phyloP scores from a whole-genome alignment of 2,329 filamentous ascomycete genomes.

The Fusarium sp. region DNA sequence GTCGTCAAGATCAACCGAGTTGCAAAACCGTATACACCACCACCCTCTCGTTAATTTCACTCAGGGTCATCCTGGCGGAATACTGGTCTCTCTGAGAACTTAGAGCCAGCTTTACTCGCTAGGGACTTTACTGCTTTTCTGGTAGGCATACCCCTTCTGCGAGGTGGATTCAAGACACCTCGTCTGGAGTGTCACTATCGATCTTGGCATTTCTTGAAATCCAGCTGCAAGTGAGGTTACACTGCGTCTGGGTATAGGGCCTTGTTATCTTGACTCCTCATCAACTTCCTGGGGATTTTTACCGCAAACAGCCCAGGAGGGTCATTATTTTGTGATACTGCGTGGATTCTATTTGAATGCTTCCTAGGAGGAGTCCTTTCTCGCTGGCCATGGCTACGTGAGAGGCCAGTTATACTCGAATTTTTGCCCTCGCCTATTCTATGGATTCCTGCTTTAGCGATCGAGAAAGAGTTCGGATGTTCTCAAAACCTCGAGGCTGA shows the following conservation, averaged over 20 bases:
- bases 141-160: neutral
- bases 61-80: neutral
- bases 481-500: slow-evolving; percentile 13
- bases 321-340: neutral
- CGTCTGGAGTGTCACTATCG: neutral
- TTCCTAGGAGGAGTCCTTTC: too few species aligned
- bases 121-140: neutral
- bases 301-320: neutral
- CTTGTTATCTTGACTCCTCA: neutral
- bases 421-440: neutral
- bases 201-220: neutral
- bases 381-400: too few species aligned
- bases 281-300: neutral
- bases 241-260: neutral
- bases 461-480: neutral
- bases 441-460: neutral
- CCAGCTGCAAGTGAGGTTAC: neutral
- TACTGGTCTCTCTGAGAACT: neutral
- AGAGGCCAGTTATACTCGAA: neutral
- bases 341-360: too few species aligned
- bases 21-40: neutral
- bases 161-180: neutral
- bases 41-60: neutral
- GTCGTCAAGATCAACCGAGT: neutral
- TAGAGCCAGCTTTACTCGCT: neutral